Evolutionary conservation across 768 basidiomycete genomes (phyloP), one percentile per base, ranked within the genome.

Genomic region (Boletus huronensis): DNA sequence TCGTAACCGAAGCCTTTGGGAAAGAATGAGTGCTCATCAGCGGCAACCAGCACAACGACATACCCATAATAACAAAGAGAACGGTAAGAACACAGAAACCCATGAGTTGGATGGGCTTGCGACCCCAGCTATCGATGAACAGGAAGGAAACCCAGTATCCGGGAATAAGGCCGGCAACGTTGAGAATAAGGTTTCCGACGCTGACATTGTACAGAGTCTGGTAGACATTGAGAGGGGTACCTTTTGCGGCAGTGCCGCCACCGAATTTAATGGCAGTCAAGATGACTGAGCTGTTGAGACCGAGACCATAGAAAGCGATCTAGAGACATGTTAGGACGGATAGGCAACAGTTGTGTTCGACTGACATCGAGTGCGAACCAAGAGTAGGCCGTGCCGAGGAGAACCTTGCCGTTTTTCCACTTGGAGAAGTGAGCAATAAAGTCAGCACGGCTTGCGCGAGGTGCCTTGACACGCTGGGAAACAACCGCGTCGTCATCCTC

Each of bases 241-340:
- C 65, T 16, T 65, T 58, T 10, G 53, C 8, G 6, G 49, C 59
- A 5, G 10, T 39, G 17, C 81, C 70, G 10, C 70, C 68, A 48
- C 90, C 90, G 66, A 72, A 72, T 36, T 85, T 84, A 64, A 93
- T 93, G 29, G 87, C 80, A 49, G 74, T 70, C 46, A 95, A 77
- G 58, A 95, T 87, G 66, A 84, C 82, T 34, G 82, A 78, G 3
- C 85, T 88, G 73, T 95, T 95, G 52, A 96, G 80, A 52, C 90
- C 87, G 35, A 96, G 80, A 48, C 91, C 92, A 69, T 94, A 93
- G 74, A 90, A 94, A 9, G 91, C 90, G 52, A 94, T 84, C 83
- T 88, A 47, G 26, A 59, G 48, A 26, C 17, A 44, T 6, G 41
- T 62, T n/a, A 55, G 48, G 29, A 45, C 8, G n/a, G 19, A 21